A percentile compares a stretch with the other conserved stretches of the same genome.
These are phyloP conservation scores for Rasamsonia emersonii DNA, from an alignment of 2,329 filamentous ascomycete species.

Conservation along the genomic window DNA sequence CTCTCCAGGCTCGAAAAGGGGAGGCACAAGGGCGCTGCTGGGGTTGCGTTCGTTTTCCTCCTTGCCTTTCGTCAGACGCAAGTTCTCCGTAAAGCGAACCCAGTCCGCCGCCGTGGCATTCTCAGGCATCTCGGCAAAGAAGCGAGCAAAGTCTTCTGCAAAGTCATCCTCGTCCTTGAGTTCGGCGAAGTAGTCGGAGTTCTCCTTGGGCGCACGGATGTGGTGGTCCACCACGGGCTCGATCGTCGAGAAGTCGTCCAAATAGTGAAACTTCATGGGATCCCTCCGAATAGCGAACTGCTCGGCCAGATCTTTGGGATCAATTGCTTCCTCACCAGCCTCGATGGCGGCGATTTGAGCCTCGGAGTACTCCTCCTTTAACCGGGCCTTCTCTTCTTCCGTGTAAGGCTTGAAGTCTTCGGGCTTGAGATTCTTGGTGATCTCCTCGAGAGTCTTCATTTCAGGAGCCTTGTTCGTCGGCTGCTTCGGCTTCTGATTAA, in stretches of 20 bases:
- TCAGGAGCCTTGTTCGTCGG: constrained; percentile 29
- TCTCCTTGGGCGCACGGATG: constrained; percentile 42
- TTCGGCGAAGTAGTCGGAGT: constrained; percentile 48
- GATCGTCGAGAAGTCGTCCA: constrained; percentile 73
- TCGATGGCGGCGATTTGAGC: constrained; percentile 75
- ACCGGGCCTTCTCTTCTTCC: constrained; percentile 52
- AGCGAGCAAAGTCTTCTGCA: constrained; percentile 46
- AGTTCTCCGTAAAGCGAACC: constrained; percentile 36
- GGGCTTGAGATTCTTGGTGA: constrained; percentile 16
- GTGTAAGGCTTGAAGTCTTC: constrained; percentile 52
- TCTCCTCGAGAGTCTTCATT: constrained; percentile 17
- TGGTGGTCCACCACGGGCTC: constrained; percentile 70
- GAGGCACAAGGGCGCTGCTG: constrained; percentile 42
- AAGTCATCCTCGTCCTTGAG: constrained; percentile 58
- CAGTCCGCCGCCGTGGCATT: constrained; percentile 39
- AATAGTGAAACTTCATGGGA: constrained; percentile 62
- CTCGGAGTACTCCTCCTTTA: constrained; percentile 64
- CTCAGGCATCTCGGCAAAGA: constrained; percentile 41
- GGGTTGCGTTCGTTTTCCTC: constrained; percentile 42
- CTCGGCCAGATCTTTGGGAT: constrained; percentile 62
- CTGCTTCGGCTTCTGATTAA: constrained; percentile 32
- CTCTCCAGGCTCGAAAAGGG: constrained; percentile 40
- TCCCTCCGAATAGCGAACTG: constrained; percentile 67
- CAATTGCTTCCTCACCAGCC: constrained; percentile 69
- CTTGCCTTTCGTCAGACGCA: constrained; percentile 43